Conservation (phyloP, 2,329 filamentous ascomycete species). For the Colletotrichum sp. region DNA sequence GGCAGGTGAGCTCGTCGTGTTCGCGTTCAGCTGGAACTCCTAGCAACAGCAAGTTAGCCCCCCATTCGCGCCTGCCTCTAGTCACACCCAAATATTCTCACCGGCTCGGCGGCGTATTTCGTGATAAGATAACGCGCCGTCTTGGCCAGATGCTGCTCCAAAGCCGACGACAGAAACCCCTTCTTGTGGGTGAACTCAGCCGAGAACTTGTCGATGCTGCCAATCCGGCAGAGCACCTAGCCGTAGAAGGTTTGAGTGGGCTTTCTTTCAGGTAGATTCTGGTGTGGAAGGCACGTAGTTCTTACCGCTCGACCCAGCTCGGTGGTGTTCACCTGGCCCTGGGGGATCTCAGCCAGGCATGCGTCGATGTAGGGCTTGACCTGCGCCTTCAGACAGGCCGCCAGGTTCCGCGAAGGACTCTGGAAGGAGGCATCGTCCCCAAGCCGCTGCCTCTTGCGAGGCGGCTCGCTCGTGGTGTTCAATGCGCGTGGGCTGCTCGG, state of each 20-base stretch:
- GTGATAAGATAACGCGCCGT: background rate
- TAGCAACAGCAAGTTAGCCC: background rate
- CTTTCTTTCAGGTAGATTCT: slow-evolving; percentile 19
- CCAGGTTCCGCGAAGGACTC: slow-evolving; percentile 19
- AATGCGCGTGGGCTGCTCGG: background rate
- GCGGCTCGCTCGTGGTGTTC: slow-evolving; percentile 25
- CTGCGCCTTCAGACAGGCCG: slow-evolving; percentile 31
- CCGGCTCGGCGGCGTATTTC: background rate
- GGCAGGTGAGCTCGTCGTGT: background rate
- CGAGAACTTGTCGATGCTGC: background rate
- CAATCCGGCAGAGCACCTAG: background rate
- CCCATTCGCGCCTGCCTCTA: background rate
- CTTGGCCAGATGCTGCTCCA: background rate
- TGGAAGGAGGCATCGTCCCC: slow-evolving; percentile 15
- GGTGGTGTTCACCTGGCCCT: slow-evolving; percentile 26
- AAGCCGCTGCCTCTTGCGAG: slow-evolving; percentile 35
- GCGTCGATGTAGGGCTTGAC: slow-evolving; percentile 37
- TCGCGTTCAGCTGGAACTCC: background rate
- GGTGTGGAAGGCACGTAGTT: slow-evolving; percentile 11
- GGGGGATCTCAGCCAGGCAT: slow-evolving; percentile 28
- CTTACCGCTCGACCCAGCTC: slow-evolving; percentile 36
- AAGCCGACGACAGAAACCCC: background rate
- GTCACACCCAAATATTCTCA: background rate
- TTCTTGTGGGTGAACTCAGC: background rate
- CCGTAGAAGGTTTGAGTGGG: background rate